A percentile compares a stretch with the other conserved stretches of the same genome.
These are phyloP conservation scores for Epichloe gansuensis DNA, from an alignment of 2,329 filamentous ascomycete species.

Conservation along the genomic window DNA sequence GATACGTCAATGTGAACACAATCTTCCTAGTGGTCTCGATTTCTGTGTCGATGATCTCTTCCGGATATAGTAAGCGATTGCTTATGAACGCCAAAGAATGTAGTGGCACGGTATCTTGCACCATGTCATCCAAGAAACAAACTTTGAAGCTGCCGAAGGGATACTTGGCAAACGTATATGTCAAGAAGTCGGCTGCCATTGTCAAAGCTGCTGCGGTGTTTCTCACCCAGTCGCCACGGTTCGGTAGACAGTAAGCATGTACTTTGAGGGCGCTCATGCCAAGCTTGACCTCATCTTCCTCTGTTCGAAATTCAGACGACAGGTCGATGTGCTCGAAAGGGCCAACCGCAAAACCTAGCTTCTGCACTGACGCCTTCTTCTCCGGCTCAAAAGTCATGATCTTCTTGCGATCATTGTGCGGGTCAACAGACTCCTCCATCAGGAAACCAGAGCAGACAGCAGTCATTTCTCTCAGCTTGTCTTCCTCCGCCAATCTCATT, in stretches of 20 bases:
- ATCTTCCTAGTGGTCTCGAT: slow-evolving; percentile 70
- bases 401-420: slow-evolving; percentile 68
- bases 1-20: slow-evolving; percentile 73
- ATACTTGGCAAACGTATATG: slow-evolving; percentile 77
- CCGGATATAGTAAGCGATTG: slow-evolving; percentile 71
- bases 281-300: slow-evolving; percentile 83
- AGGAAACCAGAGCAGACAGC: slow-evolving; percentile 86
- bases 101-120: slow-evolving; percentile 60
- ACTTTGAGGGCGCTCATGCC: slow-evolving; percentile 80
- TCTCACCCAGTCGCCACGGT: slow-evolving; percentile 66
- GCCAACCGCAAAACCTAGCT: slow-evolving; percentile 86
- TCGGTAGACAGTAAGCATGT: slow-evolving; percentile 82
- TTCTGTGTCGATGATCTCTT: slow-evolving; percentile 75
- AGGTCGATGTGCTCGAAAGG: slow-evolving; percentile 92
- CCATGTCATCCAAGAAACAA: slow-evolving; percentile 85
- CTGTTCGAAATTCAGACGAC: slow-evolving; percentile 71
- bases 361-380: slow-evolving; percentile 67
- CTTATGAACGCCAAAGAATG: slow-evolving; percentile 83
- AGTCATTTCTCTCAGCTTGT: slow-evolving; percentile 77
- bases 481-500: slow-evolving; percentile 53
- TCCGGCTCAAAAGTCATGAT: slow-evolving; percentile 74
- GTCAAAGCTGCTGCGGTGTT: slow-evolving; percentile 81
- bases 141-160: slow-evolving; percentile 88
- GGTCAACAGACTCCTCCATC: slow-evolving; percentile 69
- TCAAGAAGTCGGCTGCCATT: slow-evolving; percentile 81